These are phyloP conservation scores for Xerocomus brunneocitrinus DNA, from an alignment of 768 basidiomycete genomes.

Conservation along the genomic window DNA sequence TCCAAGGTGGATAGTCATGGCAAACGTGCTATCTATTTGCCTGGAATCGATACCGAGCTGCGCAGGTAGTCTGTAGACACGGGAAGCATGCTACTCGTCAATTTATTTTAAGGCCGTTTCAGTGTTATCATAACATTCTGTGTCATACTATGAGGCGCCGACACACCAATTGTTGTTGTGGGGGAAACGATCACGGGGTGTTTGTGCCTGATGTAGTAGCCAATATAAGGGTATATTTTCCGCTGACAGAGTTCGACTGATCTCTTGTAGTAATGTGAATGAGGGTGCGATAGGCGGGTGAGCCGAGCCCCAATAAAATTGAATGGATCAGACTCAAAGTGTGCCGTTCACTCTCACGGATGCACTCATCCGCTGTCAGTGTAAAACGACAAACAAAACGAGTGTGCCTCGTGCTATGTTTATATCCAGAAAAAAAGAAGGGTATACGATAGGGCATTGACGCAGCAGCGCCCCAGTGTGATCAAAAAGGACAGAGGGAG, in stretches of 20 bases:
- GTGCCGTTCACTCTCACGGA: too few relatives aligned
- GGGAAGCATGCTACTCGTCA: neutral
- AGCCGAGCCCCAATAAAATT: too few relatives aligned
- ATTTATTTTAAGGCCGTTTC: neutral
- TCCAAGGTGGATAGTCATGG: neutral
- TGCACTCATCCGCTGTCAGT: too few relatives aligned
- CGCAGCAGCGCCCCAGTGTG: neutral
- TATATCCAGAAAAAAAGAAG: neutral
- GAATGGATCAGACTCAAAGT: too few relatives aligned
- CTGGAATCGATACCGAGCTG: constrained; percentile 10
- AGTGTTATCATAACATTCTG: neutral
- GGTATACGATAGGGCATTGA: neutral
- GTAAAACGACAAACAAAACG: too few relatives aligned
- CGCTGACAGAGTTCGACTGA: too few relatives aligned
- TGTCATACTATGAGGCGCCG: too few relatives aligned
- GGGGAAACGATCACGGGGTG: neutral
- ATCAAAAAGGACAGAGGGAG: neutral
- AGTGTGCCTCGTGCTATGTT: too few relatives aligned
- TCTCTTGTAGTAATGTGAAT: too few relatives aligned
- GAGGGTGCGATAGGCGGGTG: too few relatives aligned
- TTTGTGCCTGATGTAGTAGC: neutral
- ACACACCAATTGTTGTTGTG: too few relatives aligned
- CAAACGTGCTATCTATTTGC: constrained; percentile 10
- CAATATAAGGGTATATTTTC: too few relatives aligned
- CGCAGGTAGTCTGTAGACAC: neutral